These are phyloP conservation scores for Roridomyces roridus DNA, from an alignment of 768 basidiomycete genomes.

Conservation along the genomic window DNA sequence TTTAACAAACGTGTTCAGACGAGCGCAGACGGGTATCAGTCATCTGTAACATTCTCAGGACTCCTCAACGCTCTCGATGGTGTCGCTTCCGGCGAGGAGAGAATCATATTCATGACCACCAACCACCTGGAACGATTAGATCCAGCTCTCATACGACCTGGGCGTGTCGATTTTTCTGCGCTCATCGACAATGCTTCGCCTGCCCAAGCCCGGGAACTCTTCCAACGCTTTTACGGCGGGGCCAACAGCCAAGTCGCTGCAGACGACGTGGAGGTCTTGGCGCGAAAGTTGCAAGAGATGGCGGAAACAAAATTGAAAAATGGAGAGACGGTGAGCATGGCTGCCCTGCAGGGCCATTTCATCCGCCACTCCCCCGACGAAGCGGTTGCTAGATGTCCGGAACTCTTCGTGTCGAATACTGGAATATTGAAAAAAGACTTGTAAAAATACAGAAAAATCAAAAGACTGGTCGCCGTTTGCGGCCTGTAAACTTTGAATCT, in stretches of 20 bases:
- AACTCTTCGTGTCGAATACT: conserved; percentile 41
- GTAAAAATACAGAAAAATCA: conserved; percentile 44
- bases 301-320: conserved; percentile 57
- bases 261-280: conserved; percentile 50
- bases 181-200: conserved; percentile 88
- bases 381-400: conserved; percentile 57
- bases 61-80: conserved; percentile 97
- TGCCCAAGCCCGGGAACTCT: conserved; percentile 77
- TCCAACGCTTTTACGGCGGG: conserved; percentile 81
- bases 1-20: conserved; percentile 94
- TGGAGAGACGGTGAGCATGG: conserved; percentile 87
- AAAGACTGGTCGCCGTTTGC: conserved; percentile 83
- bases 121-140: conserved; percentile 92
- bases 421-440: conserved; percentile 20
- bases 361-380: conserved; percentile 73
- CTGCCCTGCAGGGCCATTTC: conserved; percentile 92
- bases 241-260: conserved; percentile 38
- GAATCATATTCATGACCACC: conserved; percentile 99
- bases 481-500: conserved; percentile 92
- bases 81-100: conserved; percentile 95
- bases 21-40: conserved; percentile 95
- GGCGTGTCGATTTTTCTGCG: conserved; percentile 88
- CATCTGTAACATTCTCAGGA: conserved; percentile 96
- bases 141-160: conserved; percentile 93
- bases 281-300: conserved; percentile 55